These are phyloP conservation scores for Cytospora schulzeri DNA, from an alignment of 2,329 filamentous ascomycete species.

Conservation along the genomic window DNA sequence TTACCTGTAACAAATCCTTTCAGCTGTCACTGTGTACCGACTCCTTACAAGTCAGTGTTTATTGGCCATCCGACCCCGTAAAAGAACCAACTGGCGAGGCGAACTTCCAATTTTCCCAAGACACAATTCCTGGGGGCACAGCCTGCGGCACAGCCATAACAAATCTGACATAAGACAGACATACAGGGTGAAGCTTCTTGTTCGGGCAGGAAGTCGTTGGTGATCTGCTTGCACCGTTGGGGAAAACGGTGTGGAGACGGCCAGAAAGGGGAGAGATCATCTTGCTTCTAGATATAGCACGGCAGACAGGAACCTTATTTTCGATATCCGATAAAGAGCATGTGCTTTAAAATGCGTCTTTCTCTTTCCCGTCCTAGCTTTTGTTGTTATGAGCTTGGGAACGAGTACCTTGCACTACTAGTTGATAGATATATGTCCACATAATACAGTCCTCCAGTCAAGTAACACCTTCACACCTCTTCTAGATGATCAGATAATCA, in stretches of 20 bases:
- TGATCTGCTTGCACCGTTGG: neutral
- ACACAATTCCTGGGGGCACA: neutral
- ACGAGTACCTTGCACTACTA: neutral
- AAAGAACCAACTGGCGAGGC: neutral
- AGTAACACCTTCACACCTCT: neutral
- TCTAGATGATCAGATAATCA: neutral
- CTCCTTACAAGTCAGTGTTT: neutral
- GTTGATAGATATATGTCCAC: neutral
- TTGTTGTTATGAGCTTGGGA: neutral
- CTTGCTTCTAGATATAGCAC: neutral
- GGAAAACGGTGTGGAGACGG: neutral
- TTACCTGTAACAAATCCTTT: neutral
- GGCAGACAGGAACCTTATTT: constrained; percentile 3
- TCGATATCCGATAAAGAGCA: neutral
- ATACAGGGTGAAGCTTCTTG: too few relatives aligned
- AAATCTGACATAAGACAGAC: too few relatives aligned
- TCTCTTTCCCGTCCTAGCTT: neutral
- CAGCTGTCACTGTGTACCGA: neutral
- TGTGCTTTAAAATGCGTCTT: neutral
- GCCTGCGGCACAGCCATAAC: neutral
- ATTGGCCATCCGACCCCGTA: neutral
- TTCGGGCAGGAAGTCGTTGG: too few relatives aligned
- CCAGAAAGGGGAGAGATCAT: neutral
- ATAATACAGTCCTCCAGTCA: neutral
- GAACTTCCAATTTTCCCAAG: neutral